These are phyloP conservation scores for Rhododendron kiyosumense DNA, from an alignment of 148 eudicot genomes.

Conservation along the genomic window DNA sequence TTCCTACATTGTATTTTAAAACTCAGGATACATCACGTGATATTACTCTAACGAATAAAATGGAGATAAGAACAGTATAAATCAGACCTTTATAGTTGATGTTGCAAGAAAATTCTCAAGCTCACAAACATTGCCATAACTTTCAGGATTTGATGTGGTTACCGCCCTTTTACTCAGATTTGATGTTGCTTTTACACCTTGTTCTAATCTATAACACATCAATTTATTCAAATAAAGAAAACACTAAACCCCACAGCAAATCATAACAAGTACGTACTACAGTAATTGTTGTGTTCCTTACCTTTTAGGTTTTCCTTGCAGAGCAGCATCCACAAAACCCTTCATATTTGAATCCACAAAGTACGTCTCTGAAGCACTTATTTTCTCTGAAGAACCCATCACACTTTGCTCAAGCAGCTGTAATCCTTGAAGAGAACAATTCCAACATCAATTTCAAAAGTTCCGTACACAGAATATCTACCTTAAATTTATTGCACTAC, in stretches of 20 bases:
- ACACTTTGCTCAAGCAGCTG: slow-evolving; percentile 45
- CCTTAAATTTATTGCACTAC: slow-evolving; percentile 28
- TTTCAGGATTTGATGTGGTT: slow-evolving; percentile 23
- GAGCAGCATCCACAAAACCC: slow-evolving; percentile 35
- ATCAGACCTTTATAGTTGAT: slow-evolving; percentile 45
- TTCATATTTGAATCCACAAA: slow-evolving; percentile 13
- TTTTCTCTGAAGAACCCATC: slow-evolving; percentile 23
- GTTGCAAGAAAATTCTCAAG: slow-evolving; percentile 34
- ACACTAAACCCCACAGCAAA: slow-evolving; percentile 8
- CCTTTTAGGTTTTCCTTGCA: slow-evolving; percentile 77
- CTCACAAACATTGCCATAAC: slow-evolving; percentile 29
- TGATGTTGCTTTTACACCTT: slow-evolving; percentile 36
- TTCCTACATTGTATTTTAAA: slow-evolving; percentile 35
- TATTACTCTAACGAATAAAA: not conserved
- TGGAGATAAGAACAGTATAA: not conserved
- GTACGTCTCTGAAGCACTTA: slow-evolving; percentile 16
- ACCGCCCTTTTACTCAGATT: slow-evolving; percentile 23
- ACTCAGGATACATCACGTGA: slow-evolving; percentile 15
- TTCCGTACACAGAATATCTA: slow-evolving; percentile 6
- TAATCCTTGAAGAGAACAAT: slow-evolving; percentile 53
- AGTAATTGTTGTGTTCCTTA: slow-evolving; percentile 11
- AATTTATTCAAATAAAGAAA: slow-evolving; percentile 5
- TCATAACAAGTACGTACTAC: not conserved
- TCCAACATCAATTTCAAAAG: slow-evolving; percentile 15
- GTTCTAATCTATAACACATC: slow-evolving; percentile 64